phyloP scores from a whole-genome alignment of 192 early-diverging fungal species.

The Backusella westeae region DNA sequence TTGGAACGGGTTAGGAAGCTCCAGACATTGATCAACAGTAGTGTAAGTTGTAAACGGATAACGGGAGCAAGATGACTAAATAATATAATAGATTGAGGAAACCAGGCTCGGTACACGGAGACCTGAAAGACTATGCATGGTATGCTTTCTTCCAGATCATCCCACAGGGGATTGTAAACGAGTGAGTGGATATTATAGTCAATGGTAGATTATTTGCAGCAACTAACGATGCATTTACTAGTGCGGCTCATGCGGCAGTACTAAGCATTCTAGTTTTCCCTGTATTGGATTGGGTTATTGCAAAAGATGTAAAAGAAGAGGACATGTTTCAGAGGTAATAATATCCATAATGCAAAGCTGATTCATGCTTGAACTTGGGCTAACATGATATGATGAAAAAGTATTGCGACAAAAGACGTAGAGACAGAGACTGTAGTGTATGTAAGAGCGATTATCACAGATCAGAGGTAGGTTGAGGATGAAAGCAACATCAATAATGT shows the following conservation, averaged over 20 bases:
- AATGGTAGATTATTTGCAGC: background rate
- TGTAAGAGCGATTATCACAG: background rate
- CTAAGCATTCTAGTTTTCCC: background rate
- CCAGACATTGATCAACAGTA: background rate
- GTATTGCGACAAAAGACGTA: background rate
- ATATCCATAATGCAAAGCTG: background rate
- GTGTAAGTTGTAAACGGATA: background rate
- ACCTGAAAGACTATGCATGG: background rate
- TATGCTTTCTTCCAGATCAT: background rate
- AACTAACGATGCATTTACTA: background rate
- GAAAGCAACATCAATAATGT: background rate
- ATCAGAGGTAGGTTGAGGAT: background rate
- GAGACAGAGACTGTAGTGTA: background rate
- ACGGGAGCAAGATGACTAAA: background rate
- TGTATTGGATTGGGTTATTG: background rate
- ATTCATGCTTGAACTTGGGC: background rate
- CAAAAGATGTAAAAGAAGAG: background rate
- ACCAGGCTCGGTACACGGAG: background rate
- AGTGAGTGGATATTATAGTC: background rate
- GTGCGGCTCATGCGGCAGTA: background rate
- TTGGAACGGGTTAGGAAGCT: background rate
- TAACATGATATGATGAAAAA: background rate
- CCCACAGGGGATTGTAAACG: background rate
- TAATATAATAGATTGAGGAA: background rate
- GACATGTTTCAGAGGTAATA: background rate